Conservation (phyloP, 2,329 filamentous ascomycete species). For the Venturia asperata region DNA sequence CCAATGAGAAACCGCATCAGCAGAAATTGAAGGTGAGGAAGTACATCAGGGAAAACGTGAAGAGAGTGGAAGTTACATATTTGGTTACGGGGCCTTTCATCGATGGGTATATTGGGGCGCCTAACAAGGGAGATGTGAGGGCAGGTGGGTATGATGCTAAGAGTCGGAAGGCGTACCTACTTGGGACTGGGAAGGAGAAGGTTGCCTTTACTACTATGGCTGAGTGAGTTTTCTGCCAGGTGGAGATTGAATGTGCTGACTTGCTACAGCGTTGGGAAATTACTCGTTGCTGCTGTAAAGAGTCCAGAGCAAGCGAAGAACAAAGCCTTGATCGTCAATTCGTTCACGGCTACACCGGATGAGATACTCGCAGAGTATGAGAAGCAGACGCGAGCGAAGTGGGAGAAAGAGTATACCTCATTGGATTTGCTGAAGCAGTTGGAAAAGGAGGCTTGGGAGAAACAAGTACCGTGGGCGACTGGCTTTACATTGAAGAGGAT, state of each 20-base stretch:
- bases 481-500: conserved; percentile 58
- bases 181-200: conserved; percentile 55
- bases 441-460: conserved; percentile 55
- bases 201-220: conserved; percentile 64
- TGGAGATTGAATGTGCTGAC: conserved; percentile 18
- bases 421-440: conserved; percentile 47
- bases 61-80: conserved; percentile 55
- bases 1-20: conserved; percentile 60
- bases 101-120: conserved; percentile 51
- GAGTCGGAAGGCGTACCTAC: conserved; percentile 51
- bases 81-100: conserved; percentile 64
- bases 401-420: conserved; percentile 48
- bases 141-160: conserved; percentile 54
- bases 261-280: conserved; percentile 52
- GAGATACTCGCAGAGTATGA: conserved; percentile 61
- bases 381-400: conserved; percentile 54
- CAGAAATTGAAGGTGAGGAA: conserved; percentile 61
- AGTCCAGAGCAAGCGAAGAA: conserved; percentile 49
- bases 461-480: conserved; percentile 46
- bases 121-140: conserved; percentile 33
- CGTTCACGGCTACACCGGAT: conserved; percentile 59
- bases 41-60: conserved; percentile 48
- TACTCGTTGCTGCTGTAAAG: conserved; percentile 55
- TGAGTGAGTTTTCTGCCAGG: conserved; percentile 49
- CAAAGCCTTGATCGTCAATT: conserved; percentile 59